Percentiles rank a stretch among this genome's conserved stretches.
Conservation (phyloP, 371 early-diverging fungal genomes). For the Rhizomucor pusillus region DNA sequence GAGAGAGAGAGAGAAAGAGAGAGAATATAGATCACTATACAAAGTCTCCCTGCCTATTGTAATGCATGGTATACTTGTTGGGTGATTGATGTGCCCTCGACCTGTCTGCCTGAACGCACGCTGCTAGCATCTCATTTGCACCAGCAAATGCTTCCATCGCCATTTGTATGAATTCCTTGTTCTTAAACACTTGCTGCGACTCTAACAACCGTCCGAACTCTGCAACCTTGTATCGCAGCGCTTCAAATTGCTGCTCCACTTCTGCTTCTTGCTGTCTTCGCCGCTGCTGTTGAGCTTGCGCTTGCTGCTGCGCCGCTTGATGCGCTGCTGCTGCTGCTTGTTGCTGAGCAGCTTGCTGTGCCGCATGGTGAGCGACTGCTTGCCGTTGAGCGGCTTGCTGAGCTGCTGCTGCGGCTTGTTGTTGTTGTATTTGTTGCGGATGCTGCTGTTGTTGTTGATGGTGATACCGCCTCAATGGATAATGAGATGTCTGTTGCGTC, state of each 20-base stretch:
- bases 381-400: too few relatives aligned
- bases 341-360: conserved; percentile 5
- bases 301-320: neutral
- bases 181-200: conserved; percentile 29
- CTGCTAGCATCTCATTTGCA: conserved; percentile 40
- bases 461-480: too few relatives aligned
- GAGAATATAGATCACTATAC: neutral
- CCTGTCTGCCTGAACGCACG: conserved; percentile 27
- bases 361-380: too few relatives aligned
- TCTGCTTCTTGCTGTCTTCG: conserved; percentile 28
- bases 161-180: conserved; percentile 33
- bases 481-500: too few relatives aligned
- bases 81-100: conserved; percentile 5
- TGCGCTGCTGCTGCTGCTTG: conserved; percentile 7
- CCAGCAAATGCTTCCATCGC: conserved; percentile 37
- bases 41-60: conserved; percentile 17
- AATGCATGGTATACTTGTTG: conserved; percentile 45
- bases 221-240: conserved; percentile 24
- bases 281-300: conserved; percentile 12
- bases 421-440: conserved; percentile 12
- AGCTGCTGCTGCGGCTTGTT: conserved; percentile 4
- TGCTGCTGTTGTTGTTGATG: conserved; percentile 13
- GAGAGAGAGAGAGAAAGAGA: too few relatives aligned
- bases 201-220: conserved; percentile 36
- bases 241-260: conserved; percentile 34